Base-by-base conservation (phyloP, 2,329 filamentous ascomycete genomes). In the Sporothrix curviconia region DNA sequence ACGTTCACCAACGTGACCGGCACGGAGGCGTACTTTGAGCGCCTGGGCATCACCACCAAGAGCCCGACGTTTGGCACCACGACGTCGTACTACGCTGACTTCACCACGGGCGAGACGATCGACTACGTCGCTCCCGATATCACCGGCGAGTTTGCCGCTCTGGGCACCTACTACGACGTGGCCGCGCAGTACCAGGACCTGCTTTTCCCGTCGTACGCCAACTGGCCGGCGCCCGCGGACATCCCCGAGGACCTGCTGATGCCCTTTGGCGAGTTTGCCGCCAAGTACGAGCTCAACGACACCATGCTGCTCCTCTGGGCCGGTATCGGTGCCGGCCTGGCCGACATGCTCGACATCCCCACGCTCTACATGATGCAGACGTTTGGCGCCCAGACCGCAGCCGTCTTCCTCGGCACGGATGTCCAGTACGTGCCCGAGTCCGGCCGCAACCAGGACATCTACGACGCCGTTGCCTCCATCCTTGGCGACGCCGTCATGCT, bases 211-310 rank as follows among this genome's bases (percentile, higher is more conserved):
- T 69, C 68, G 7, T 72, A 70, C 61, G 68, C 61, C 61, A 64
- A 72, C 59, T 78, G 76, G 58, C 73, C 76, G 22, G 66, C 78
- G 0, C 72, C 76, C 0, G 62, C 67, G 14, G 64, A 68, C 30
- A 72, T 79, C 3, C 76, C 77, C 0, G 68, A 70, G 12, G 78
- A 79, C 15, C 66, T 82, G 2, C 64, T 76, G 19, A 64, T 78
- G 4, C 71, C 76, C 2, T 80, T 76, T 57, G 71, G 74, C 17
- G 69, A 77, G 4, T 80, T 80, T 56, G 68, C 76, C 12, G 64
- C 68, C 34, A 79, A 80, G 64, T 73, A 80, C 64, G 64, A 68
- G n/a, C 68, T 78, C 3, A 56, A 56, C 43, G 53, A 39, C 34
- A 56, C 53, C 53, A 56, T 56, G 53, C 53, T 56, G n/a, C 66